Conservation (phyloP, 2,329 filamentous ascomycete genomes). For the Plectosphaerella cucumerina region DNA sequence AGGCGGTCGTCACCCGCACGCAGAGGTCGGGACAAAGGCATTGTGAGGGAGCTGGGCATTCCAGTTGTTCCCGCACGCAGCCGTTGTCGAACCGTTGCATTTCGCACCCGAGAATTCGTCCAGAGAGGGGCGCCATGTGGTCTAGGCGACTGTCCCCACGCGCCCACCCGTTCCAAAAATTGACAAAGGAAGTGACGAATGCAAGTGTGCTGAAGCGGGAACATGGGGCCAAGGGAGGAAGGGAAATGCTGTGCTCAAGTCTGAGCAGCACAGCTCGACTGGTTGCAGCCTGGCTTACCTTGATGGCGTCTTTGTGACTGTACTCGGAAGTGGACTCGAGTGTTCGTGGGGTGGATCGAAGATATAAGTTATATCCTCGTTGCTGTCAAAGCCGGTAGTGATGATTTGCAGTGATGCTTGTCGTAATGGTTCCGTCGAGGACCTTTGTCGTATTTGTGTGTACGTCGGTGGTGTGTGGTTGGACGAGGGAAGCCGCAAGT, state of each 20-base stretch:
- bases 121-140: not conserved
- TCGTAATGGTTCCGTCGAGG: conserved; percentile 3
- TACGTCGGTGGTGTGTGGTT: not conserved
- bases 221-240: not conserved
- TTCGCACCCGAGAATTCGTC: not conserved
- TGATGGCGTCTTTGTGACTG: conserved; percentile 8
- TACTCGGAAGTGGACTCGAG: conserved; percentile 5
- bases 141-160: not conserved
- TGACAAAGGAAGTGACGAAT: not conserved
- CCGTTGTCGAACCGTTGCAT: not conserved
- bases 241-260: not conserved
- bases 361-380: conserved; percentile 1
- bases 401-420: conserved; percentile 2
- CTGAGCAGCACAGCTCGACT: conserved; percentile 10
- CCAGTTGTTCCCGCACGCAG: not conserved
- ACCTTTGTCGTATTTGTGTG: conserved; percentile 1
- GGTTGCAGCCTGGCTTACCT: conserved; percentile 13
- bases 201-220: not conserved
- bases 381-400: not conserved
- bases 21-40: not conserved
- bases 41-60: not conserved
- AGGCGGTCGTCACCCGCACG: not conserved
- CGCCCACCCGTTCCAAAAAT: not conserved
- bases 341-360: not conserved
- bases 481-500: conserved; percentile 8